Base-by-base conservation (phyloP, 2,329 filamentous ascomycete genomes). In the Arthrobotrys pseudoclavata region DNA sequence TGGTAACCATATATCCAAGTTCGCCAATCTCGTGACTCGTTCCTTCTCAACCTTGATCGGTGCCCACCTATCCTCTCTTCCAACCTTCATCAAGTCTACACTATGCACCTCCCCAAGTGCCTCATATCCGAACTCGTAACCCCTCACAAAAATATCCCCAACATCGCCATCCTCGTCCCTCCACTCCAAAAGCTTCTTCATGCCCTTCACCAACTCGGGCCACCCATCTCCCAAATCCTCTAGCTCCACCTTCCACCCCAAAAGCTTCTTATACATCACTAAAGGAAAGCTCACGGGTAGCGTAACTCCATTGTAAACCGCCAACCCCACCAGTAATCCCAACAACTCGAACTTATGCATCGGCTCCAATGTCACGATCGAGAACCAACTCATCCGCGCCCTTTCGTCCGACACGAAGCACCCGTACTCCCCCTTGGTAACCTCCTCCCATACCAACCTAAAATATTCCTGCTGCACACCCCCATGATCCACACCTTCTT, bases 401-500 rank as follows among this genome's bases (percentile, higher is more conserved):
- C 89, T 86, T 0, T 88, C 84, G 80, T 98, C 94, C 34, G 93
- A 88, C 0, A 90, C 91, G 83, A 98, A 98, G 67, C 92, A 89
- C 0, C 91, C 94, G 81, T 92, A 93, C 50, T 90, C 87, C 3
- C 93, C 91, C 80, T 93, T 87, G 53, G 98, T 87, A 2, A 92
- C 92, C 82, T 97, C 91, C 0, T 89, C 89, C 80, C 97, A 90
- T 18, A 92, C 90, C 29, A 97, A 85, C 15, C 93, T 90, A 85
- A 99, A 98, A 83, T 97, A 98, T 79, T 99, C 96, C 83, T 97
- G 94, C 81, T 97, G 95, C 0, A 99, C 94, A 79, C 96, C 96
- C 50, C 96, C 96, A 60, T 95, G 93, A 83, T 99, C 96, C 37
- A 96, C 89, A 0, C 96, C 96, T 83, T 96, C 91, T 83, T 98